Evolutionary conservation across 139 green algal species (phyloP).

Genomic region (Astrephomene gubernaculifera): DNA sequence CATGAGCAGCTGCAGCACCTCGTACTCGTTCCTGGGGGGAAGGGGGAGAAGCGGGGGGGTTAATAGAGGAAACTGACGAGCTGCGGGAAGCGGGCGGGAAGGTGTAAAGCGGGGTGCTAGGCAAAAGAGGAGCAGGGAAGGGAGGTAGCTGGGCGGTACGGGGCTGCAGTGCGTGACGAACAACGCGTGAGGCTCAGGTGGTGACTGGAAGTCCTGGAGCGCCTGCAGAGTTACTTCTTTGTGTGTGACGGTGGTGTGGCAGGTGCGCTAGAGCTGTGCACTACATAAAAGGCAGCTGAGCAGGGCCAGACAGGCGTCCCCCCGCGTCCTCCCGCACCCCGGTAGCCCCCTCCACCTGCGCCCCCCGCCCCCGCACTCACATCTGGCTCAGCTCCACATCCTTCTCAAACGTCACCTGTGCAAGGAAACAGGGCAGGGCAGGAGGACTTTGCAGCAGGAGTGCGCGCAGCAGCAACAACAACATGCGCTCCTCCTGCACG

Average conservation of each 20-base stretch:
- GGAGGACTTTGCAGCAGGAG: background rate
- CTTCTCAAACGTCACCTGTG: conserved; percentile 90
- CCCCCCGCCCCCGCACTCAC: background rate
- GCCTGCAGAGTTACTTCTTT: background rate
- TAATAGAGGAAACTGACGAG: no score
- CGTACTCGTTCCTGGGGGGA: conserved; percentile 92
- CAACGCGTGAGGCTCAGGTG: no score
- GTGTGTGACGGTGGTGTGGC: background rate
- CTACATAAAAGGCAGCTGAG: no score
- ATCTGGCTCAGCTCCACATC: conserved; percentile 85
- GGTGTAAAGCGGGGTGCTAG: no score
- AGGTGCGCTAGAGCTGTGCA: background rate
- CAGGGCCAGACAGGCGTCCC: no score
- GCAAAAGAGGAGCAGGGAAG: no score
- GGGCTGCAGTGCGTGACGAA: no score
- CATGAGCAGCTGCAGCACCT: conserved; percentile 95
- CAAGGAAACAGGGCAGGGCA: background rate
- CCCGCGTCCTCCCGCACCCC: no score
- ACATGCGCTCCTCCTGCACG: no score
- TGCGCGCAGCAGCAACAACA: no score
- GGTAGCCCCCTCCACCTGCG: background rate
- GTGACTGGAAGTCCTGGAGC: background rate
- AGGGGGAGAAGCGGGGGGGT: background rate
- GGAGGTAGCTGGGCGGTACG: no score
- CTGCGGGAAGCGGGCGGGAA: no score